phyloP scores from a whole-genome alignment of 495 filamentous ascomycete species.

The Hyaloscypha variabilis region DNA sequence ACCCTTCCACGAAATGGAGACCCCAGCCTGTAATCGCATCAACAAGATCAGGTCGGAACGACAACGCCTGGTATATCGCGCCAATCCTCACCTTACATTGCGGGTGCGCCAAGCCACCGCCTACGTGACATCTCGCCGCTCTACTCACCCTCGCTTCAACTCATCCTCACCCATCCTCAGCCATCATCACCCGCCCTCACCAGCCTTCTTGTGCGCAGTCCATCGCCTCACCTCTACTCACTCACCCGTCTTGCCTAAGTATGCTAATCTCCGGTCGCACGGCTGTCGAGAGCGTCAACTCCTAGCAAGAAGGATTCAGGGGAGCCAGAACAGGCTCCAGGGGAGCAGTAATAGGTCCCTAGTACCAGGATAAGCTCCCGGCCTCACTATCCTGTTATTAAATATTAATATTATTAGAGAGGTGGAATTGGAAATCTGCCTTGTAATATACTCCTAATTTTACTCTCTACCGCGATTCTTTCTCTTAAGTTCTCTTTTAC shows the following conservation, averaged over 20 bases:
- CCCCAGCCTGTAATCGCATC: background rate
- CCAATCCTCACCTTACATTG: no score
- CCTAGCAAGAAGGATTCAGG: no score
- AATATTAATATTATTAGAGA: slow-evolving; percentile 13
- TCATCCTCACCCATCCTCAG: background rate
- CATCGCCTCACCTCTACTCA: background rate
- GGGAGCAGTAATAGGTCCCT: background rate
- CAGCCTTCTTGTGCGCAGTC: no score
- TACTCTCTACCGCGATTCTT: slow-evolving; percentile 12
- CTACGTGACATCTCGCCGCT: no score
- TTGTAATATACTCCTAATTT: slow-evolving; percentile 14
- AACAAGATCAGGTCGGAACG: background rate
- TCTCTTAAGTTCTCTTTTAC: slow-evolving; percentile 4
- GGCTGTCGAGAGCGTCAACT: no score
- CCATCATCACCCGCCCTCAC: background rate
- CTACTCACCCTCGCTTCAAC: no score
- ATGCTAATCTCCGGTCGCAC: no score
- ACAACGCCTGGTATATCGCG: background rate
- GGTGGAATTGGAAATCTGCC: slow-evolving; percentile 15
- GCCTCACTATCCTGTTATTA: slow-evolving; percentile 3
- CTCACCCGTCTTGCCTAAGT: no score
- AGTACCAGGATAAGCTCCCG: background rate
- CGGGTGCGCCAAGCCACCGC: background rate
- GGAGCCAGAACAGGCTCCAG: no score
- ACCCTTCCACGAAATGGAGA: background rate